A percentile compares a stretch with the other conserved stretches of the same genome.
Evolutionary conservation across 2,329 filamentous ascomycete species (phyloP).

Genomic region (Ophiosphaerella narmari): DNA sequence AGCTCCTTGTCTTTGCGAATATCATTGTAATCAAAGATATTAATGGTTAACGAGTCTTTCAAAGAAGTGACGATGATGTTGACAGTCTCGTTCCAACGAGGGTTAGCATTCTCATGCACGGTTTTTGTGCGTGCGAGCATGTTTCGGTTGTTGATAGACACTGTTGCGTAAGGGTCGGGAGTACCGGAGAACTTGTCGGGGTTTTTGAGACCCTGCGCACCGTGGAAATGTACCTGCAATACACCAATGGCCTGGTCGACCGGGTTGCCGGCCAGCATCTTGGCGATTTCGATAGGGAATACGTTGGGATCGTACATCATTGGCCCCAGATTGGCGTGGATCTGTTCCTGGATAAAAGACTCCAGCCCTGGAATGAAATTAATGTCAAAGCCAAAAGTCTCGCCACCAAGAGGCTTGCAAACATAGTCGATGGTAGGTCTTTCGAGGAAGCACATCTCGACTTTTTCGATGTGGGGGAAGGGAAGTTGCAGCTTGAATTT

Average conservation of each 20-base stretch:
- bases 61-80: constrained; percentile 94
- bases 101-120: constrained; percentile 80
- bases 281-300: constrained; percentile 97
- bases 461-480: constrained; percentile 91
- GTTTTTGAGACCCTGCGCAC: constrained; percentile 91
- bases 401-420: constrained; percentile 94
- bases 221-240: constrained; percentile 86
- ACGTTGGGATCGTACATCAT: constrained; percentile 99
- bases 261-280: constrained; percentile 92
- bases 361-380: constrained; percentile 98
- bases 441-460: constrained; percentile 94
- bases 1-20: constrained; percentile 96
- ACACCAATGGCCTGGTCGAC: constrained; percentile 97
- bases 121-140: constrained; percentile 89
- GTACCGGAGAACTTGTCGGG: constrained; percentile 91
- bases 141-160: constrained; percentile 82
- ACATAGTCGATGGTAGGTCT: constrained; percentile 92
- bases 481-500: constrained; percentile 97
- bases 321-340: constrained; percentile 88
- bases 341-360: constrained; percentile 91
- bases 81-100: constrained; percentile 94
- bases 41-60: constrained; percentile 82
- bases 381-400: constrained; percentile 96
- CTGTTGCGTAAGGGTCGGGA: constrained; percentile 83
- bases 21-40: constrained; percentile 91